Conservation (phyloP, 441 rosid species). For the Pelargonium myrrhifolium region DNA sequence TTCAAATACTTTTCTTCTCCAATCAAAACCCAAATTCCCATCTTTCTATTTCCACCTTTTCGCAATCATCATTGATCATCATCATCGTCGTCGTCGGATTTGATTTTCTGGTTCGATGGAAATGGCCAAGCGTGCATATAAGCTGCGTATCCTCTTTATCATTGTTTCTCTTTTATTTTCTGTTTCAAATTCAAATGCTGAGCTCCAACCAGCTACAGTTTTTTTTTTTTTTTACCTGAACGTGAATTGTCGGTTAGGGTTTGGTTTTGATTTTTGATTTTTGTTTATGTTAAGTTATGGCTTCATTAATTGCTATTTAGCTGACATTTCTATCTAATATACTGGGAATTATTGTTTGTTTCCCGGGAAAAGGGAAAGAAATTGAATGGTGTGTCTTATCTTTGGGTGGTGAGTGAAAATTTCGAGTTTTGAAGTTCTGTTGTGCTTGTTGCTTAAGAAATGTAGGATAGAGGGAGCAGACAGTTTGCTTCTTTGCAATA, state of each 20-base stretch:
- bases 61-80: background rate
- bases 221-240: background rate
- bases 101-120: slow-evolving; percentile 17
- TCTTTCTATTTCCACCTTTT: background rate
- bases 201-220: slow-evolving; percentile 22
- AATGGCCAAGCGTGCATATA: slow-evolving; percentile 91
- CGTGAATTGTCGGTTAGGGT: background rate
- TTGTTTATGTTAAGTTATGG: background rate
- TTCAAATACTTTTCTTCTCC: background rate
- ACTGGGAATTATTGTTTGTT: background rate
- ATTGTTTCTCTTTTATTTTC: background rate
- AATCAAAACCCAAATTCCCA: background rate
- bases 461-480: too few species aligned
- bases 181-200: slow-evolving; percentile 3
- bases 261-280: background rate
- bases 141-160: slow-evolving; percentile 81
- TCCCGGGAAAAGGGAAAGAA: background rate
- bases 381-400: background rate
- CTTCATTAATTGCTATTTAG: background rate
- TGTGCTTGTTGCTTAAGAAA: background rate
- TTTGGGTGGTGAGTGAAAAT: background rate
- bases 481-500: background rate
- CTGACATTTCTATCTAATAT: background rate
- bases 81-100: background rate
- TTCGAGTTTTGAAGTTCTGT: background rate